phyloP scores from a whole-genome alignment of 495 filamentous ascomycete genomes.

The Astrothelium macrocarpum region DNA sequence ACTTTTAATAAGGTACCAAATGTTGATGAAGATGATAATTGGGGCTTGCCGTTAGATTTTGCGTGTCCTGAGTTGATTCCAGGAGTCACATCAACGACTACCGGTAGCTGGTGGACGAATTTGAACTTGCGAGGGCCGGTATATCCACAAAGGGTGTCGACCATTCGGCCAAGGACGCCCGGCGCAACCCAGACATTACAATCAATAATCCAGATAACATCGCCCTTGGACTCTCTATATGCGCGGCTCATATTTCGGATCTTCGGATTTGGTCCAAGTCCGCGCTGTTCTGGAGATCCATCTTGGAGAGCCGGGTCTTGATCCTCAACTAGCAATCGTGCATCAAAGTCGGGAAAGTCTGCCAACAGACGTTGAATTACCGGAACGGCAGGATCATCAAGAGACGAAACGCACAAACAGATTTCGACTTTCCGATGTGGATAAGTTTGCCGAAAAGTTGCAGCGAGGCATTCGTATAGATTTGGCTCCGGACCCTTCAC shows the following conservation, averaged over 20 bases:
- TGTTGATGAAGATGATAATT: background rate
- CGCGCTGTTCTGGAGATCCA: constrained; percentile 11
- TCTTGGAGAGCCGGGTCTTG: constrained; percentile 66
- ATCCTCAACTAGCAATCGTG: constrained; percentile 69
- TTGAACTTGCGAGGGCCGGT: constrained; percentile 57
- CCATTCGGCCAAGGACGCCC: constrained; percentile 73
- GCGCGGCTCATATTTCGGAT: constrained; percentile 93
- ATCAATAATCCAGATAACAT: constrained; percentile 91
- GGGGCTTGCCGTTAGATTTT: background rate
- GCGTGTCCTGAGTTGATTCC: background rate
- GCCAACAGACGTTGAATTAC: constrained; percentile 58
- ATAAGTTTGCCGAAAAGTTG: constrained; percentile 78
- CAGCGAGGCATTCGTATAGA: constrained; percentile 87
- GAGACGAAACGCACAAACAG: constrained; percentile 69
- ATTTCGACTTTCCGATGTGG: constrained; percentile 68
- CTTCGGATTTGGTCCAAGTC: constrained; percentile 90
- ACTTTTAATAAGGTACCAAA: constrained; percentile 21
- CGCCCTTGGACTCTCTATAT: constrained; percentile 86
- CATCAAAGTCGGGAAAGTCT: constrained; percentile 67
- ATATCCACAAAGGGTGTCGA: constrained; percentile 71
- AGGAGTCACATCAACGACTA: constrained; percentile 63
- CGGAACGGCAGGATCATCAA: constrained; percentile 69
- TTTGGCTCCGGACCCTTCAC: constrained; percentile 85
- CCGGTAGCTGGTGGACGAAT: constrained; percentile 88
- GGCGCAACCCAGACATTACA: constrained; percentile 90